Percentiles rank a stretch among this genome's conserved stretches.
Evolutionary conservation across 2,329 filamentous ascomycete genomes (phyloP).

Genomic region (Camillea tinctor): DNA sequence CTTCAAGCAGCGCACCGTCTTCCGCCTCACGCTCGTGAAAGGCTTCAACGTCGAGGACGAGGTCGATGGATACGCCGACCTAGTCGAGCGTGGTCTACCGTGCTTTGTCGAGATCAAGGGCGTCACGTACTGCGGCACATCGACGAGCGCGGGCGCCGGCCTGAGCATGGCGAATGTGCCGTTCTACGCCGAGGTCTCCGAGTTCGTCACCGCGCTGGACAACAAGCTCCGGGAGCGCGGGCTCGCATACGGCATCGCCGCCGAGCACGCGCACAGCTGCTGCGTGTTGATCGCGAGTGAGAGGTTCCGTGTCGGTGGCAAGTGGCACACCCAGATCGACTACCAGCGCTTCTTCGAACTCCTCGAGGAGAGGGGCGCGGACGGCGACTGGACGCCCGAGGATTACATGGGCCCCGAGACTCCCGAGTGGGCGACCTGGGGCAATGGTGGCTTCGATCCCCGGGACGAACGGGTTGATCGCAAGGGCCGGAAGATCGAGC

Average conservation of each 20-base stretch:
- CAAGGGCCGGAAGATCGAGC: conserved; percentile 70
- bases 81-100: conserved; percentile 81
- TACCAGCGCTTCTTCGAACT: conserved; percentile 86
- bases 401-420: conserved; percentile 86
- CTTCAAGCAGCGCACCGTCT: conserved; percentile 86
- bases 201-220: conserved; percentile 77
- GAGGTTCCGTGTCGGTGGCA: conserved; percentile 72
- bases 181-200: conserved; percentile 86
- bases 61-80: conserved; percentile 81
- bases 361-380: conserved; percentile 64
- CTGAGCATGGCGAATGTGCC: conserved; percentile 97
- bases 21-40: conserved; percentile 92
- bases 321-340: conserved; percentile 90
- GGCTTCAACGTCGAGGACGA: conserved; percentile 98
- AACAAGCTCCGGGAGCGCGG: conserved; percentile 66
- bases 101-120: conserved; percentile 96
- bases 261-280: conserved; percentile 93
- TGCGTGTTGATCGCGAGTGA: conserved; percentile 84
- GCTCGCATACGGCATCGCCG: conserved; percentile 83
- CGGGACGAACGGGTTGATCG: conserved; percentile 82
- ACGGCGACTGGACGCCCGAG: conserved; percentile 76
- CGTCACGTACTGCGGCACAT: conserved; percentile 94
- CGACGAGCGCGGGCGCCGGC: conserved; percentile 77
- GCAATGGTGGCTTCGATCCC: conserved; percentile 91
- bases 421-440: conserved; percentile 93